Evolutionary conservation across 805 yeast species (phyloP).

Genomic region (Candida nemodendra): DNA sequence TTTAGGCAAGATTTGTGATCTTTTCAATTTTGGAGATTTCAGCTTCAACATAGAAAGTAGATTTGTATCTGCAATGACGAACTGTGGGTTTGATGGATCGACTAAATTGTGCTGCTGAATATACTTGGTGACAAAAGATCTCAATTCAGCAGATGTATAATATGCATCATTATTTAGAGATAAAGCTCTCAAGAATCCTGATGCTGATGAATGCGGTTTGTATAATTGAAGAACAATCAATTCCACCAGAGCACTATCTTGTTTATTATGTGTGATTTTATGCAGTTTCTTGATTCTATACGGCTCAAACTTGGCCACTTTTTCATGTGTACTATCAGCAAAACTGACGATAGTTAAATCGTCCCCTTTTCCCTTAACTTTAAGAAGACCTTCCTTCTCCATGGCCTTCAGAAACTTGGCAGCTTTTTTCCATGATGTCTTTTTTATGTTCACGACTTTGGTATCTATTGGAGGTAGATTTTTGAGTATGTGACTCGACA

Average conservation of each 20-base stretch:
- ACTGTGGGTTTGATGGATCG: conserved; percentile 49
- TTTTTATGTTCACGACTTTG: conserved; percentile 59
- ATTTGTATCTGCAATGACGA: conserved; percentile 53
- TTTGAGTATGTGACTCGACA: conserved; percentile 64
- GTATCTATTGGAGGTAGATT: conserved; percentile 71
- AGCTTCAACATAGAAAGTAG: conserved; percentile 23
- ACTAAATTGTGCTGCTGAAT: conserved; percentile 52
- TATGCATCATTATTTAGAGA: conserved; percentile 37
- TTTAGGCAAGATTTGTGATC: conserved; percentile 45
- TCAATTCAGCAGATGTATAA: conserved; percentile 57
- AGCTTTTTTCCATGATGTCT: conserved; percentile 86
- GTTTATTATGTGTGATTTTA: conserved; percentile 1
- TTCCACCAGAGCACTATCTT: conserved; percentile 13
- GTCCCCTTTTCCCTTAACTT: conserved; percentile 82
- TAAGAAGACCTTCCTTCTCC: conserved; percentile 71
- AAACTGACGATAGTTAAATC: conserved; percentile 59
- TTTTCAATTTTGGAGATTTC: conserved; percentile 24
- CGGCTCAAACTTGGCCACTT: conserved; percentile 60
- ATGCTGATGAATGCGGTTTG: conserved; percentile 54
- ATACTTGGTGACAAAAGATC: conserved; percentile 52
- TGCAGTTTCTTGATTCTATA: conserved; percentile 43
- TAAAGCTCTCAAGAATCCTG: conserved; percentile 45
- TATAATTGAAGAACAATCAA: conserved; percentile 41
- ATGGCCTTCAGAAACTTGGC: conserved; percentile 81
- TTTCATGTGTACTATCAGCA: conserved; percentile 45